These are phyloP conservation scores for Pigoraptor vietnamica DNA, from an alignment of 78 protist genomes.

Conservation along the genomic window DNA sequence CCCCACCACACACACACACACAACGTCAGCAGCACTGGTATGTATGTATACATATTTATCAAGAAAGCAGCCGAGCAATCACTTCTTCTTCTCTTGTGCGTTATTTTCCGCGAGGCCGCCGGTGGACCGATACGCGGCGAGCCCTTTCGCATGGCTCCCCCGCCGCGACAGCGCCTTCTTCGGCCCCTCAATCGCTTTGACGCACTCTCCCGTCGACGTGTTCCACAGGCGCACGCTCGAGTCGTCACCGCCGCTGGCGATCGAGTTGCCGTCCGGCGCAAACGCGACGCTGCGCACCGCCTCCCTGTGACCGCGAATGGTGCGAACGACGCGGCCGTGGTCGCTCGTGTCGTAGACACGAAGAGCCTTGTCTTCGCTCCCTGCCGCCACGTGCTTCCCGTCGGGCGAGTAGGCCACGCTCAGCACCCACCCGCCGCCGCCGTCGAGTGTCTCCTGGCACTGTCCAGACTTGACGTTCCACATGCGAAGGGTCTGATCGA, in stretches of 20 bases:
- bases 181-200: background rate
- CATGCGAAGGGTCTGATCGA: background rate
- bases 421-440: background rate
- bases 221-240: conserved; percentile 14
- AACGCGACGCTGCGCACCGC: conserved; percentile 8
- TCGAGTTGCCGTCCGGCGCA: background rate
- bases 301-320: background rate
- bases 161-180: background rate
- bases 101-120: too few species aligned
- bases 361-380: background rate
- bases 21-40: too few species aligned
- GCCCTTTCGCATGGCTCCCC: background rate
- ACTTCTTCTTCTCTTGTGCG: too few species aligned
- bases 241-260: conserved; percentile 7
- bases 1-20: too few species aligned
- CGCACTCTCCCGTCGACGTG: background rate
- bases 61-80: too few species aligned
- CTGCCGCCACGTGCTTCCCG: background rate
- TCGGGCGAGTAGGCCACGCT: background rate
- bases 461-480: background rate
- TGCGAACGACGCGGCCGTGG: background rate
- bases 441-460: background rate
- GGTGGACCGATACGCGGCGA: too few species aligned
- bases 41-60: too few species aligned
- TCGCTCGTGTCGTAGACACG: background rate